phyloP scores from a whole-genome alignment of 257 asterid genomes.

The Nicotiana obtusifolia region DNA sequence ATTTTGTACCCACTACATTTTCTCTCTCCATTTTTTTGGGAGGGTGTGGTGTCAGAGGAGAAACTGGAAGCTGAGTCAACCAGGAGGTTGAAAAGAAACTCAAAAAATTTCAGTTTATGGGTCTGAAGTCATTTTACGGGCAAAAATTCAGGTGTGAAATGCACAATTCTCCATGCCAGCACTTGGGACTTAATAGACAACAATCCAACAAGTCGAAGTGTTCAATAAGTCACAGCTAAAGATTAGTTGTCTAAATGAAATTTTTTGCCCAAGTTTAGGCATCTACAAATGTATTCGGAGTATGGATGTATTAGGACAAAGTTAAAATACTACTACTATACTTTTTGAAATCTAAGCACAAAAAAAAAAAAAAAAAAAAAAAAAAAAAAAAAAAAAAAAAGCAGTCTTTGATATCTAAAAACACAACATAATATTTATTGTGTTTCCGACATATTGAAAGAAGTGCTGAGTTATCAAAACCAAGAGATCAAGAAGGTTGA shows the following conservation, averaged over 20 bases:
- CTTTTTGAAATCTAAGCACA: not conserved
- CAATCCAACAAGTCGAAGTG: not conserved
- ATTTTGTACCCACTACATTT: not conserved
- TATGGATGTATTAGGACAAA: not conserved
- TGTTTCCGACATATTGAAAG: not conserved
- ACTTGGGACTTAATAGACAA: not conserved
- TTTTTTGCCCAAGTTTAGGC: not conserved
- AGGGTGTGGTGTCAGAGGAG: not conserved
- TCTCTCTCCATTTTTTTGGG: not conserved
- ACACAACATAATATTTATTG: not conserved
- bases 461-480: not conserved
- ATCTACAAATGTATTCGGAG: not conserved
- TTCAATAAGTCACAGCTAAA: not conserved
- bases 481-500: not conserved
- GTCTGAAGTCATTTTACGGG: not conserved
- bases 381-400: no score
- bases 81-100: not conserved
- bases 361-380: no score
- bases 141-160: not conserved
- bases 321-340: not conserved
- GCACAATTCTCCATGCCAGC: not conserved
- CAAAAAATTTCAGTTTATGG: not conserved
- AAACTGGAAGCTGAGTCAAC: not conserved
- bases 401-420: not conserved
- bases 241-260: not conserved